Evolutionary conservation across 768 basidiomycete genomes (phyloP), one percentile per base, ranked within the genome.

Genomic region (Macrolepiota albuminosa): DNA sequence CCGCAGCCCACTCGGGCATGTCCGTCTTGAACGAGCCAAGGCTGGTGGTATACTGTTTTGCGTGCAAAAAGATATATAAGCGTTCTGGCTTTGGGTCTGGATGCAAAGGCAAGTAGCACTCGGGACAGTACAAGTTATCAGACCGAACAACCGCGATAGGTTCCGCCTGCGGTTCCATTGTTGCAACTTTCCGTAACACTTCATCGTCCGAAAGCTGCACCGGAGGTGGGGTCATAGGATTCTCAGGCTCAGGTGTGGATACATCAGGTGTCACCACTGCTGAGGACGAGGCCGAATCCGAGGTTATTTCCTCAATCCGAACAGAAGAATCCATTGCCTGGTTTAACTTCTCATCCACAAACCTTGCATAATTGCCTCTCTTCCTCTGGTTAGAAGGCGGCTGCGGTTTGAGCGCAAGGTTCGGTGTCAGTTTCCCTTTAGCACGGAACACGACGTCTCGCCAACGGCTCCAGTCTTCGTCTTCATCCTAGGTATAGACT

Each of bases 31-130:
- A 96, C 31, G 81, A 74, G n/a, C 93, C 93, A 47, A 94, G 76
- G 62, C 84, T 86, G 13, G 88, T 88, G 52, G 87, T 90, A 72
- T 95, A 98, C 66, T 83, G 82, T 68, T 91, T 72, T 31, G 97
- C 95, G 68, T 99, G 97, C 68, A 99, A 74, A 74, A 95, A 99
- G 64, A 99, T 98, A 73, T 93, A 98, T 58, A 98, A 77, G 61
- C 86, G 86, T 70, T 95, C 93, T 2, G 95, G 95, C 67, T 84
- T 85, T 2, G 96, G 97, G 73, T 99, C 97, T 11, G 94, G 93
- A 59, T 95, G 87, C 29, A 98, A 74, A 16, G 97, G 97, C 49
- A 97, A 78, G 72, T 91, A 98, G 70, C 96, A 99, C 69, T 93
- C 91, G 1, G 83, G 78, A 70, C 96, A 99, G 74, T 93, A 97